Evolutionary conservation across 2,329 filamentous ascomycete genomes (phyloP), one percentile per base, ranked within the genome.

Genomic region (Ceratocystis cacaofunesta): DNA sequence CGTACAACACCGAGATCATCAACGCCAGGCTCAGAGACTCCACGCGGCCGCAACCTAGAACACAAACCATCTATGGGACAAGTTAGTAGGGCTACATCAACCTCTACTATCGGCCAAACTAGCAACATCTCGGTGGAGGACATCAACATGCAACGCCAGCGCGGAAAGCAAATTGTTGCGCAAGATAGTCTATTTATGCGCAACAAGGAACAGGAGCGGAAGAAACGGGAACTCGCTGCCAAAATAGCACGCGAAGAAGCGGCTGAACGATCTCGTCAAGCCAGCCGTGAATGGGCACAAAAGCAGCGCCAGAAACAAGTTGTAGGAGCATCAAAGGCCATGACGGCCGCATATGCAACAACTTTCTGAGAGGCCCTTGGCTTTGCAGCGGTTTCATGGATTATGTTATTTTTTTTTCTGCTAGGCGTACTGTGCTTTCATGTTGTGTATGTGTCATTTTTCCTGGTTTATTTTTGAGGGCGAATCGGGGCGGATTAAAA

Each of bases 211-310:
- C 77, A 76, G 8, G 83, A 84, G 71, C 80, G 76, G 69, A 76
- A 76, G 7, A 80, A 82, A 68, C 78, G 82, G 43, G 83, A 86
- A 69, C 72, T 75, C 61, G 75, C 77, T 46, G 79, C 83, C 15
- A 82, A 79, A 70, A 70, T 76, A 65, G 83, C 83, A 6, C 77
- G 84, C 57, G 79, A 84, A 69, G 77, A 84, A 70, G 84, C 84
- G 28, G 83, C 84, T 8, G 83, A 86, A 72, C 78, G 81, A 70
- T 83, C 82, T 64, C 78, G 84, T 64, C 76, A 78, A 71, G 78
- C 81, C 67, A 82, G 82, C 69, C 78, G 83, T 43, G 81, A 85
- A 69, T 86, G 84, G 83, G 83, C 83, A 10, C 82, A 85, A 71
- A 84, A 80, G 73, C 80, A 82, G 71, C 76, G 76, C 46, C 75